Conservation (phyloP, 2,329 filamentous ascomycete genomes). For the Nigrospora oryzae region DNA sequence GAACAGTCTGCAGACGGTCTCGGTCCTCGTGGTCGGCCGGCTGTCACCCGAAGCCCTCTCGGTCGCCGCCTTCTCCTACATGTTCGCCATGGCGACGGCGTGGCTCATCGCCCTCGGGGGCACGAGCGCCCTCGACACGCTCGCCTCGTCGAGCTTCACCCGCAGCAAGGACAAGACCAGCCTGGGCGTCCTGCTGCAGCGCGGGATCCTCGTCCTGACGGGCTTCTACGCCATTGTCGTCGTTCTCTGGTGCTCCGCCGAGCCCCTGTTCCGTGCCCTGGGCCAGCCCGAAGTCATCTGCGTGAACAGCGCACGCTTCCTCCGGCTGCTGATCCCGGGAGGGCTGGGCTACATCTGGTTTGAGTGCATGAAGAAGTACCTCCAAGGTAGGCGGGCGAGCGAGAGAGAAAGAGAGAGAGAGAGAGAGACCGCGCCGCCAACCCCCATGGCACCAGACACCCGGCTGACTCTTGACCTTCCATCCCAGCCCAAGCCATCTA, state of each 20-base stretch:
- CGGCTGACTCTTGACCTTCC: not conserved
- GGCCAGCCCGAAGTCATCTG: conserved; percentile 76
- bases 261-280: conserved; percentile 63
- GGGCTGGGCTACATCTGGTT: conserved; percentile 85
- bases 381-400: conserved; percentile 50
- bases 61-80: conserved; percentile 79
- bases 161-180: conserved; percentile 73
- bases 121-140: conserved; percentile 77
- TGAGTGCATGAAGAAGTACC: conserved; percentile 76
- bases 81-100: conserved; percentile 86
- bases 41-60: conserved; percentile 70
- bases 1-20: conserved; percentile 76
- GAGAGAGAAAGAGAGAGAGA: too few species aligned
- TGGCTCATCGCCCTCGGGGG: conserved; percentile 84
- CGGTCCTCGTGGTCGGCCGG: conserved; percentile 73
- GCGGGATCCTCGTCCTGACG: conserved; percentile 64
- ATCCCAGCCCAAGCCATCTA: conserved; percentile 66
- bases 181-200: conserved; percentile 69
- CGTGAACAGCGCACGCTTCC: conserved; percentile 61
- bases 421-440: too few species aligned
- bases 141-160: conserved; percentile 77
- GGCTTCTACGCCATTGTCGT: conserved; percentile 66
- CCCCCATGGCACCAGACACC: not conserved
- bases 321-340: conserved; percentile 68
- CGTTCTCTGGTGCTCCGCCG: conserved; percentile 66